These are phyloP conservation scores for Chlorella variabilis DNA, from an alignment of 163 green algal species.

Conservation along the genomic window DNA sequence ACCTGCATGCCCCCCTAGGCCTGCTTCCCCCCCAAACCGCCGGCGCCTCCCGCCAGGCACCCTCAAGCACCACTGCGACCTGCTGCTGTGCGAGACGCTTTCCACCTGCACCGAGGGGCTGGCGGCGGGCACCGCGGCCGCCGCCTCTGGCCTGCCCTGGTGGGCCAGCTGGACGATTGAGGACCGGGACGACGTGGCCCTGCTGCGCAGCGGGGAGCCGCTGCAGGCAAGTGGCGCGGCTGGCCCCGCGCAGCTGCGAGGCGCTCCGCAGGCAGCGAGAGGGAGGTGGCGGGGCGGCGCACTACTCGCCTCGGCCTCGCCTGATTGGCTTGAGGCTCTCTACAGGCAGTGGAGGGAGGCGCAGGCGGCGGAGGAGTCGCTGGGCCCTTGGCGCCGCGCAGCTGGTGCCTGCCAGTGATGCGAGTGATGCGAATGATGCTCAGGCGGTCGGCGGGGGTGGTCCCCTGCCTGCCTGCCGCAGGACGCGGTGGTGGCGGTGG, in stretches of 20 bases:
- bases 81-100: conserved; percentile 72
- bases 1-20: no score
- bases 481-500: conserved; percentile 33
- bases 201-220: conserved; percentile 56
- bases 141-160: conserved; percentile 26
- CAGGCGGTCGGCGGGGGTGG: no score
- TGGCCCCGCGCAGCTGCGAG: neutral
- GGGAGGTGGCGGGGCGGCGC: no score
- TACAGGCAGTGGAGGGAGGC: no score
- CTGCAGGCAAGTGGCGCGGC: conserved; percentile 28
- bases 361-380: no score
- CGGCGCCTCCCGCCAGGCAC: conserved; percentile 14
- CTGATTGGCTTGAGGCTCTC: no score
- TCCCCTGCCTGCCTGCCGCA: neutral
- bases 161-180: conserved; percentile 71
- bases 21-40: neutral
- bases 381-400: no score
- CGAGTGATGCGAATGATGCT: no score
- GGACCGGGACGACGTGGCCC: conserved; percentile 35
- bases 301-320: no score
- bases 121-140: conserved; percentile 46
- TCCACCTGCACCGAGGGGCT: conserved; percentile 48
- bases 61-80: conserved; percentile 53
- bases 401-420: no score
- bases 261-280: neutral